phyloP scores from a whole-genome alignment of 83 land plant genomes.

The Larix sibirica region DNA sequence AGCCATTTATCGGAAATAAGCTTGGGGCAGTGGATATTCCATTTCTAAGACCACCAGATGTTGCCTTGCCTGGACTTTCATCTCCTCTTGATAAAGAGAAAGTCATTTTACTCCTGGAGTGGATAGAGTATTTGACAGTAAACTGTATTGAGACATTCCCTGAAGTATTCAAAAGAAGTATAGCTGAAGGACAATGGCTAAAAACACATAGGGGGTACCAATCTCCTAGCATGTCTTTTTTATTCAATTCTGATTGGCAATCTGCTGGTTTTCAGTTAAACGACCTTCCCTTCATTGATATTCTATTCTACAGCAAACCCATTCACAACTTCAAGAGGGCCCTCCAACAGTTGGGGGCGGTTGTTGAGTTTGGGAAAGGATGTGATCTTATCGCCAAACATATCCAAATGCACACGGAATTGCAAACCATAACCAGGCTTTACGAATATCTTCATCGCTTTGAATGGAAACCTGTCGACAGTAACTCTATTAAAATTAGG shows the following conservation, averaged over 20 bases:
- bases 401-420: slow-evolving; percentile 26
- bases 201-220: slow-evolving; percentile 26
- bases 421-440: slow-evolving; percentile 28
- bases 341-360: slow-evolving; percentile 44
- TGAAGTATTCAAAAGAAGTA: too few relatives aligned
- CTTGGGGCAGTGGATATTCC: slow-evolving; percentile 25
- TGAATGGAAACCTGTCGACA: slow-evolving; percentile 17
- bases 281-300: slow-evolving; percentile 44
- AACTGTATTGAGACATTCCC: not conserved
- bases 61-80: not conserved
- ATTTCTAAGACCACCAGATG: slow-evolving; percentile 24
- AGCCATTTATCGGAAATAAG: slow-evolving; percentile 19
- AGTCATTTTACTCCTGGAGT: slow-evolving; percentile 28
- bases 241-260: slow-evolving; percentile 42
- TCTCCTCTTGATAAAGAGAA: slow-evolving; percentile 6
- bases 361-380: not conserved
- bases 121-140: slow-evolving; percentile 18
- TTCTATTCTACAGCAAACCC: slow-evolving; percentile 25
- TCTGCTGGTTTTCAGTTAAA: slow-evolving; percentile 9
- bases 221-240: slow-evolving; percentile 39
- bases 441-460: slow-evolving; percentile 27
- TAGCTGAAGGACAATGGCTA: slow-evolving; percentile 35
- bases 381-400: slow-evolving; percentile 24
- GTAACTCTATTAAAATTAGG: not conserved
- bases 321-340: slow-evolving; percentile 32